Conservation (phyloP, 2,329 filamentous ascomycete genomes). For the Colletotrichum scovillei region DNA sequence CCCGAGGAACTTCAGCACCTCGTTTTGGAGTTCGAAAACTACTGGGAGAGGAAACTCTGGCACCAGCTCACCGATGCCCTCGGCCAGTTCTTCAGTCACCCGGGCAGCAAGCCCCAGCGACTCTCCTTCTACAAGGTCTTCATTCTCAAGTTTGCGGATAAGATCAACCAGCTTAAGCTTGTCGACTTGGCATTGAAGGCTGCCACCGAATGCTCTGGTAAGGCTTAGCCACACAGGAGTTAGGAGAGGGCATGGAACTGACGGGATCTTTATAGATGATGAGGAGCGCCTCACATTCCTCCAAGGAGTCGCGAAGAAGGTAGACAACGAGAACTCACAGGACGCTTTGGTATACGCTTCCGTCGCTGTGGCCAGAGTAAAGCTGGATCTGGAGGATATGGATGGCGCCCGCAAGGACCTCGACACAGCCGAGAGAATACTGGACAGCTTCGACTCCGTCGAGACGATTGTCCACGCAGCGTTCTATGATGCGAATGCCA, state of each 20-base stretch:
- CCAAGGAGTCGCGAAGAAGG: constrained; percentile 83
- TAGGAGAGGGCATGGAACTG: background rate
- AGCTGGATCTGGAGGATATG: constrained; percentile 82
- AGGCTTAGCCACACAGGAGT: constrained; percentile 19
- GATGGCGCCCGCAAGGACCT: constrained; percentile 89
- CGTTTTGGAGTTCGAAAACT: constrained; percentile 93
- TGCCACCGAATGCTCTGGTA: constrained; percentile 85
- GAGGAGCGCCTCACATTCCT: constrained; percentile 89
- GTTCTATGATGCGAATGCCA: constrained; percentile 95
- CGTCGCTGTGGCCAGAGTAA: constrained; percentile 88
- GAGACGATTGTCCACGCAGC: constrained; percentile 95
- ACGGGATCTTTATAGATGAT: constrained; percentile 70
- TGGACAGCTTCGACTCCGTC: constrained; percentile 93
- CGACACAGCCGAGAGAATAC: constrained; percentile 85
- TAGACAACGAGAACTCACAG: constrained; percentile 92
- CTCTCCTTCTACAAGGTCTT: constrained; percentile 94
- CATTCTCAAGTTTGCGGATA: constrained; percentile 95
- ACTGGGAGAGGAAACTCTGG: constrained; percentile 99
- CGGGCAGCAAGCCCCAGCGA: constrained; percentile 84
- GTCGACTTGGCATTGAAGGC: constrained; percentile 91
- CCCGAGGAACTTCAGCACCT: constrained; percentile 88
- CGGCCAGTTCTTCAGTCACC: constrained; percentile 86
- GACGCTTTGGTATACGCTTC: constrained; percentile 96
- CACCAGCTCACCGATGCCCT: constrained; percentile 95
- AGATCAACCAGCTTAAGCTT: constrained; percentile 98